Conservation (phyloP, 2,329 filamentous ascomycete species). For the Cadophora sp. region DNA sequence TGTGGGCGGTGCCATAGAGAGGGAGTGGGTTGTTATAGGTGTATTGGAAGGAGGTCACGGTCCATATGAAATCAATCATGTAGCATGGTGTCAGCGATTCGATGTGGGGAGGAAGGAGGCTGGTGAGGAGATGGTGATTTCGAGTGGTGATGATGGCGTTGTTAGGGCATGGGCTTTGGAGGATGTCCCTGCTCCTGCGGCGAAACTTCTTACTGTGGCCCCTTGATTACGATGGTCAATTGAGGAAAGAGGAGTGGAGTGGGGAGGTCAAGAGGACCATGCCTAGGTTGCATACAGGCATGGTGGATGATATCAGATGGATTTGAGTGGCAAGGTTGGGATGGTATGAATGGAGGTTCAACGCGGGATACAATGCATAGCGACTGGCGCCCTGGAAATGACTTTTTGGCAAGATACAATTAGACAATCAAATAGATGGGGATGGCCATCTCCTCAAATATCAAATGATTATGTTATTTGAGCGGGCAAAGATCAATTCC, state of each 20-base stretch:
- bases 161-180: conserved; percentile 81
- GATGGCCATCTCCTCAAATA: neutral
- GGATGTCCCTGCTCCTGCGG: conserved; percentile 18
- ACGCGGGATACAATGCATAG: conserved; percentile 20
- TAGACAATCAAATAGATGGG: conserved; percentile 3
- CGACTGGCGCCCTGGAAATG: conserved; percentile 21
- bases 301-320: neutral
- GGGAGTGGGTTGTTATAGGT: conserved; percentile 75
- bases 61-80: conserved; percentile 93
- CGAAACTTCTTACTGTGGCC: neutral
- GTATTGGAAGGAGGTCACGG: conserved; percentile 80
- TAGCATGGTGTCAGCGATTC: conserved; percentile 82
- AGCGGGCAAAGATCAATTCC: neutral
- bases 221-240: neutral
- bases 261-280: neutral
- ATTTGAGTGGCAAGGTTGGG: conserved; percentile 5
- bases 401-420: neutral
- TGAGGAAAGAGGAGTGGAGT: neutral
- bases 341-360: neutral
- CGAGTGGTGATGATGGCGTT: conserved; percentile 89
- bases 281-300: neutral
- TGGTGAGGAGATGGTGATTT: conserved; percentile 84
- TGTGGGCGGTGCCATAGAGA: conserved; percentile 44
- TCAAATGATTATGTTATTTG: neutral
- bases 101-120: conserved; percentile 67